Base-by-base conservation (phyloP, 2,329 filamentous ascomycete genomes). In the Alternaria alternata region DNA sequence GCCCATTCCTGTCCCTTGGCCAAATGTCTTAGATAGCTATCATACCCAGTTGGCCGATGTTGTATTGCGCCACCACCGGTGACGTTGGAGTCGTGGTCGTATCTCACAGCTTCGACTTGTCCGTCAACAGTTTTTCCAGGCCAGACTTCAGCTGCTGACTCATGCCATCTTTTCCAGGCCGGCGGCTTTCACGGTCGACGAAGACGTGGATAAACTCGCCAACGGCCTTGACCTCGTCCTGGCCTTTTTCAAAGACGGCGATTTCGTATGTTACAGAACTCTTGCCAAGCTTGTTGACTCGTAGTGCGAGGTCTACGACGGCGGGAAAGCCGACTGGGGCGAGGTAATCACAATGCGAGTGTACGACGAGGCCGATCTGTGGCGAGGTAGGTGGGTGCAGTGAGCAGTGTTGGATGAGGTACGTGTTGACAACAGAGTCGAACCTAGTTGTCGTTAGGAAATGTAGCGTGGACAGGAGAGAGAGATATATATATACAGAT, bases 201-300 rank as follows among this genome's bases (percentile, higher is more conserved):
- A 94, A 96, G 11, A 97, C 92, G 75, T 97, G 94, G 14, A 93
- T 86, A 74, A 95, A 93, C 69, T 91, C 90, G 1, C 93, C 93
- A 1, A 97, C 93, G 11, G 93, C 92, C 74, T 91, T 92, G 9
- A 95, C 92, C 20, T 86, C 82, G 1, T 92, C 88, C 3, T 89
- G 81, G 0, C 90, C 92, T 61, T 87, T 84, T 74, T 92, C 89
- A 72, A 97, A 98, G 1, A 98, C 84, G 0, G 89, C 95, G 59
- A 96, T 87, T 75, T 98, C 94, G 74, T 97, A 98, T 12, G 88
- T 91, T 8, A 96, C 93, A 72, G 93, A 97, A 26, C 91, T 93
- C 68, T 88, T 91, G 4, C 94, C 93, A 7, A 98, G 84, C 78
- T 90, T 94, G 67, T 90, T 91, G 36, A 97, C 93, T 12, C 93